phyloP scores from a whole-genome alignment of 106 monocot genomes.

The Phalaenopsis equestris region DNA sequence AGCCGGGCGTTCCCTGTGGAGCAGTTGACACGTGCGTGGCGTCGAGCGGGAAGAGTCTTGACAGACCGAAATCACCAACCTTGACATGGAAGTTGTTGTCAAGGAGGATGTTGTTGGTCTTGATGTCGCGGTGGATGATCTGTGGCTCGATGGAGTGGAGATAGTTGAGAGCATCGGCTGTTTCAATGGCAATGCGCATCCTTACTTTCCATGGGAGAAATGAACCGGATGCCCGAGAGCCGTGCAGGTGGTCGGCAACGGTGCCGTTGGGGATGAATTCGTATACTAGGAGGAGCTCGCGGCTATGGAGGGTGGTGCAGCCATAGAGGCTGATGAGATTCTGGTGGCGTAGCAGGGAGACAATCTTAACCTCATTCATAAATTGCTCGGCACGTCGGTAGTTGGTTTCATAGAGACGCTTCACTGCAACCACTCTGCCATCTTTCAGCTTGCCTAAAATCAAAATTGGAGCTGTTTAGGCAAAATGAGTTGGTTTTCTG shows the following conservation, averaged over 20 bases:
- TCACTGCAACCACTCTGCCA: conserved; percentile 24
- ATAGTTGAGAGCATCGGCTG: conserved; percentile 25
- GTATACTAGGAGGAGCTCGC: conserved; percentile 24
- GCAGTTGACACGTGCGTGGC: conserved; percentile 28
- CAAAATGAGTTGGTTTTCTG: neutral
- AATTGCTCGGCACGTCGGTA: conserved; percentile 15
- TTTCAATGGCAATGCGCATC: conserved; percentile 21
- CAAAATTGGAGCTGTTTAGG: neutral
- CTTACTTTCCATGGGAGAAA: conserved; percentile 13
- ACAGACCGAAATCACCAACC: conserved; percentile 27
- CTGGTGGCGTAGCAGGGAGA: conserved; percentile 21
- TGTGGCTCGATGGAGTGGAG: conserved; percentile 20
- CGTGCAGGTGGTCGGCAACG: conserved; percentile 26
- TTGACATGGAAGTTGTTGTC: conserved; percentile 23
- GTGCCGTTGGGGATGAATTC: conserved; percentile 27
- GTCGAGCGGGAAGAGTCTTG: conserved; percentile 18
- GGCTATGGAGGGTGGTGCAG: conserved; percentile 24
- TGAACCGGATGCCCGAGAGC: neutral
- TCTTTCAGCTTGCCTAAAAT: conserved; percentile 19
- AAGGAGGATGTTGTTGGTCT: conserved; percentile 26
- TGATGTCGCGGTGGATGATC: conserved; percentile 33
- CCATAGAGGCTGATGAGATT: conserved; percentile 21
- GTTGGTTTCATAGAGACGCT: conserved; percentile 22
- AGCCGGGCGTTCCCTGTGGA: conserved; percentile 25
- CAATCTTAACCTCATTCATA: conserved; percentile 25